phyloP scores from a whole-genome alignment of 2,329 filamentous ascomycete genomes.

The Penicillium sp. region DNA sequence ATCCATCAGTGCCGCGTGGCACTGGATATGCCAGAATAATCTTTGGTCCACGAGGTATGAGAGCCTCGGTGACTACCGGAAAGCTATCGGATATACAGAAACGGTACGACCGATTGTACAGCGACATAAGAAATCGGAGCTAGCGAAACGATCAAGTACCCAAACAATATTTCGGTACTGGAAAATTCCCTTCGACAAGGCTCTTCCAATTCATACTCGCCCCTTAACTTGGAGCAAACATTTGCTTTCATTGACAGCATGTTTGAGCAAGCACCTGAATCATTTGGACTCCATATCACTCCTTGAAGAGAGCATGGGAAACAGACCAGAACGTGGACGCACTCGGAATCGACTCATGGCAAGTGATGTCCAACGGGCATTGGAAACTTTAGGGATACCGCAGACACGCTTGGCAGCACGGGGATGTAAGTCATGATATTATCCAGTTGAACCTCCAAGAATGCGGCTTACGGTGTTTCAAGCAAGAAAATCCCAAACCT shows the following conservation, averaged over 20 bases:
- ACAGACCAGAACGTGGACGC: background rate
- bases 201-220: background rate
- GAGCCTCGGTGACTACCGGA: background rate
- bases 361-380: background rate
- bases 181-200: background rate
- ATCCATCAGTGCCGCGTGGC: background rate
- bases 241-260: background rate
- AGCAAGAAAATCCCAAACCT: background rate
- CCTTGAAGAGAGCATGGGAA: background rate
- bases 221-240: background rate
- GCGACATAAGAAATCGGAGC: background rate
- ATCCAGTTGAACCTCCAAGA: background rate
- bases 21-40: background rate
- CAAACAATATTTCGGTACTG: background rate
- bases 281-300: background rate
- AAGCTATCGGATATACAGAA: background rate
- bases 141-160: background rate
- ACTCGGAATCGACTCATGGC: background rate
- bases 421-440: background rate
- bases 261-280: background rate
- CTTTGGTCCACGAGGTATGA: background rate
- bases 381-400: background rate
- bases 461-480: background rate
- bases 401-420: background rate
- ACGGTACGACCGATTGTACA: background rate